A percentile compares a stretch with the other conserved stretches of the same genome.
Evolutionary conservation across 805 yeast species (phyloP).

Genomic region (Naumovozyma castellii): DNA sequence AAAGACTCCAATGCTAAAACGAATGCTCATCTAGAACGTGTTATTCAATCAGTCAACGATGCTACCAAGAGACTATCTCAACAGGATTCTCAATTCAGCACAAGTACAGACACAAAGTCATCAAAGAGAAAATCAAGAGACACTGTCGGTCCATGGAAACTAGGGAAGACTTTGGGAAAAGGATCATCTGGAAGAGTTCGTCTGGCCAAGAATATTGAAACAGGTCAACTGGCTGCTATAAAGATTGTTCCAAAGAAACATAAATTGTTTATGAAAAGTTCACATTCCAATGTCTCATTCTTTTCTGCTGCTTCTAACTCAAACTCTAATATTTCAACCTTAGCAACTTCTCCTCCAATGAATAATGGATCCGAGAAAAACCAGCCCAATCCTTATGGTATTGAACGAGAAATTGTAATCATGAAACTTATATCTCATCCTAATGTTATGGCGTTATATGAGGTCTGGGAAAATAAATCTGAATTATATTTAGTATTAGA

Average conservation of each 20-base stretch:
- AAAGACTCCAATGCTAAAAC: not conserved
- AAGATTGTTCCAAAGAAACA: conserved; percentile 63
- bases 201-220: conserved; percentile 55
- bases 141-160: conserved; percentile 72
- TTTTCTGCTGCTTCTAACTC: conserved; percentile 10
- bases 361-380: conserved; percentile 10
- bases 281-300: conserved; percentile 8
- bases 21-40: conserved; percentile 20
- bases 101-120: conserved; percentile 20
- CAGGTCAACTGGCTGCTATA: conserved; percentile 74
- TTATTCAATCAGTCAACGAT: conserved; percentile 28
- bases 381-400: conserved; percentile 63
- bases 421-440: conserved; percentile 94
- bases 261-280: not conserved
- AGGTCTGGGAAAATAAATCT: conserved; percentile 95
- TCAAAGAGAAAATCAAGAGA: conserved; percentile 28
- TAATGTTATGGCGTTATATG: conserved; percentile 85
- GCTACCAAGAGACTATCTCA: conserved; percentile 29
- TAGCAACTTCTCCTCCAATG: conserved; percentile 7
- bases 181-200: conserved; percentile 80
- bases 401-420: conserved; percentile 92
- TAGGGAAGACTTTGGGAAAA: conserved; percentile 70
- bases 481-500: conserved; percentile 73
- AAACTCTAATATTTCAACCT: conserved; percentile 9
- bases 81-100: conserved; percentile 20